phyloP scores from a whole-genome alignment of 768 basidiomycete species.

The Russula sp. region DNA sequence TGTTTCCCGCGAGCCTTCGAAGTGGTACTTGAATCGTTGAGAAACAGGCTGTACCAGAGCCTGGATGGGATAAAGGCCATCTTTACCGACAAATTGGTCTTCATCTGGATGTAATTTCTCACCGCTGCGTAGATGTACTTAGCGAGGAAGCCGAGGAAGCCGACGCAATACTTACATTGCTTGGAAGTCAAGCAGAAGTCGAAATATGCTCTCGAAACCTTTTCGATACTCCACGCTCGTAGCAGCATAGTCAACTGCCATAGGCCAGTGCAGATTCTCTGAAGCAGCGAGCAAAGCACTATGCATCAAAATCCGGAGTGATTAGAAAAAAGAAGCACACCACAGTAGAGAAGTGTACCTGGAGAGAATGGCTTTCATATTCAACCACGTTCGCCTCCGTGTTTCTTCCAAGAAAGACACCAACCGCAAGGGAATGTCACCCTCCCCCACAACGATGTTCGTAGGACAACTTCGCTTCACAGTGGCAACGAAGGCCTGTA shows the following conservation, averaged over 20 bases:
- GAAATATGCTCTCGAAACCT: conserved; percentile 70
- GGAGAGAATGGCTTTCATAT: conserved; percentile 59
- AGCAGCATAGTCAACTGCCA: conserved; percentile 54
- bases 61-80: conserved; percentile 76
- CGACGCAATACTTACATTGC: conserved; percentile 47
- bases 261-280: conserved; percentile 84
- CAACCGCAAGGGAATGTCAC: conserved; percentile 43
- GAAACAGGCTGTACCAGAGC: conserved; percentile 78
- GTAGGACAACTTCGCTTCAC: conserved; percentile 39
- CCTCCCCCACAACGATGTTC: conserved; percentile 40
- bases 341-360: conserved; percentile 34
- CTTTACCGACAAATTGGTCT: conserved; percentile 31
- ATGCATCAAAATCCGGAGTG: conserved; percentile 3
- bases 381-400: conserved; percentile 67
- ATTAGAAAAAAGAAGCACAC: conserved; percentile 1
- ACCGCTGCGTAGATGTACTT: conserved; percentile 35
- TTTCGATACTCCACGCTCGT: conserved; percentile 44
- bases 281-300: conserved; percentile 59
- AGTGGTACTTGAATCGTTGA: conserved; percentile 91
- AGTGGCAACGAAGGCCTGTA: conserved; percentile 54
- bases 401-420: conserved; percentile 53
- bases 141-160: conserved; percentile 7
- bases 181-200: conserved; percentile 72
- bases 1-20: conserved; percentile 78
- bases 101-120: conserved; percentile 35